These are phyloP conservation scores for Aspergillus novofumigatus DNA, from an alignment of 2,329 filamentous ascomycete genomes.

Conservation along the genomic window DNA sequence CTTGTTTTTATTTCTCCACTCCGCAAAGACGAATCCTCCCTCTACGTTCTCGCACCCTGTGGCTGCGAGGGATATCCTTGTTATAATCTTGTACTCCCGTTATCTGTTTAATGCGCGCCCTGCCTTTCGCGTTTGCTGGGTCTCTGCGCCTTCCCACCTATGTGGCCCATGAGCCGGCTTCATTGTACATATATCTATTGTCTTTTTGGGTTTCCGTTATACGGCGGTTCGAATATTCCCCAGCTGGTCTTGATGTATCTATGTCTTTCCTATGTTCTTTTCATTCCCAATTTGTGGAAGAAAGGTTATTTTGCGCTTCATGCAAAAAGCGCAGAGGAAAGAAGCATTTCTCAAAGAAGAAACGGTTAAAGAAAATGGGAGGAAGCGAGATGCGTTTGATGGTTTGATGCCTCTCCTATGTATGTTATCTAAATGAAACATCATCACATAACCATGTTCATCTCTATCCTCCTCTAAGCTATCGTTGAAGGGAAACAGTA, in stretches of 20 bases:
- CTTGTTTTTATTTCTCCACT: slow-evolving; percentile 6
- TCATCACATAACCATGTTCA: background rate
- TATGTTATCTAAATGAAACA: slow-evolving; percentile 3
- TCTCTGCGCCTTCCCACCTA: slow-evolving; percentile 1
- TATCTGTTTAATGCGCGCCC: slow-evolving; percentile 14
- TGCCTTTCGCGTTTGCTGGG: background rate
- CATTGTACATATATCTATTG: slow-evolving; percentile 17
- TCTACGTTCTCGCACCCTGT: slow-evolving; percentile 4
- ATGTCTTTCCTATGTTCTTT: slow-evolving; percentile 10
- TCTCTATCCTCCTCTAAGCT: no score
- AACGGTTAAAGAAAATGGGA: slow-evolving; percentile 2
- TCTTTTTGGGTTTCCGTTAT: background rate
- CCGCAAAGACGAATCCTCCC: background rate
- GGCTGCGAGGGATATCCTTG: background rate
- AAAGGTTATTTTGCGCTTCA: background rate
- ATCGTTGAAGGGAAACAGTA: background rate
- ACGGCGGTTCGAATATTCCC: slow-evolving; percentile 9
- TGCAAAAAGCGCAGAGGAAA: slow-evolving; percentile 1
- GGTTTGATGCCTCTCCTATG: slow-evolving; percentile 13
- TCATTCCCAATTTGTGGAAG: background rate
- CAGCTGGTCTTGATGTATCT: slow-evolving; percentile 16
- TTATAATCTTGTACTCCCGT: slow-evolving; percentile 13
- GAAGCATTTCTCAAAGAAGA: background rate
- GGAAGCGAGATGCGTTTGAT: slow-evolving; percentile 5
- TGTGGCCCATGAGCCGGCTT: slow-evolving; percentile 1